Evolutionary conservation across 441 rosid genomes (phyloP).

Genomic region (Melastoma candidum): DNA sequence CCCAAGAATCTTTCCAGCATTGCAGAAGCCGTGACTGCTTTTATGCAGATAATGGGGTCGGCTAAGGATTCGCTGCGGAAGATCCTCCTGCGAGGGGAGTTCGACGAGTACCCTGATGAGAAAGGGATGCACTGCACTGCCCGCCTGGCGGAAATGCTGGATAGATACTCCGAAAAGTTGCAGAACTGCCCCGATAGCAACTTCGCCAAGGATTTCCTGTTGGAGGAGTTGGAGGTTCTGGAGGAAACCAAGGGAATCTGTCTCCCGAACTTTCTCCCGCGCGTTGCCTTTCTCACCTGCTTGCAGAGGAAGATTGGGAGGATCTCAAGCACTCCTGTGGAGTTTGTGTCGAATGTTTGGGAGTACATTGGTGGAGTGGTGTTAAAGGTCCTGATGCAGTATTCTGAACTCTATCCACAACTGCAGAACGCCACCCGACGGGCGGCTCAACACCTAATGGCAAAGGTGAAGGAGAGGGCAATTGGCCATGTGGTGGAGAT

Average conservation of each 20-base stretch:
- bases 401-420: slow-evolving; percentile 15
- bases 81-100: slow-evolving; percentile 10
- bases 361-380: slow-evolving; percentile 6
- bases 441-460: slow-evolving; percentile 14
- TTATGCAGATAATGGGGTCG: slow-evolving; percentile 16
- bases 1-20: slow-evolving; percentile 4
- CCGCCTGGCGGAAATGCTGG: slow-evolving; percentile 10
- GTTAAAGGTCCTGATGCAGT: slow-evolving; percentile 3
- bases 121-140: slow-evolving; percentile 9
- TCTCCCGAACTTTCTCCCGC: slow-evolving; percentile 18
- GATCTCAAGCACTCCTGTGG: slow-evolving; percentile 1
- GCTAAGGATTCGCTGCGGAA: slow-evolving; percentile 16
- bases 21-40: slow-evolving; percentile 9
- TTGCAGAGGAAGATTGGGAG: slow-evolving; percentile 4
- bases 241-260: slow-evolving; percentile 14
- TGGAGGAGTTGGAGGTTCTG: slow-evolving; percentile 9
- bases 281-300: slow-evolving; percentile 5
- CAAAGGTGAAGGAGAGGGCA: slow-evolving; percentile 13
- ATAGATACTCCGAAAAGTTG: not conserved
- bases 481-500: slow-evolving; percentile 4
- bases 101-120: slow-evolving; percentile 14
- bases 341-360: slow-evolving; percentile 9
- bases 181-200: not conserved
- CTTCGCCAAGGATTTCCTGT: not conserved
- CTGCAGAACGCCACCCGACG: slow-evolving; percentile 13